phyloP scores from a whole-genome alignment of 2,329 filamentous ascomycete genomes.

The Aureobasidium musti region DNA sequence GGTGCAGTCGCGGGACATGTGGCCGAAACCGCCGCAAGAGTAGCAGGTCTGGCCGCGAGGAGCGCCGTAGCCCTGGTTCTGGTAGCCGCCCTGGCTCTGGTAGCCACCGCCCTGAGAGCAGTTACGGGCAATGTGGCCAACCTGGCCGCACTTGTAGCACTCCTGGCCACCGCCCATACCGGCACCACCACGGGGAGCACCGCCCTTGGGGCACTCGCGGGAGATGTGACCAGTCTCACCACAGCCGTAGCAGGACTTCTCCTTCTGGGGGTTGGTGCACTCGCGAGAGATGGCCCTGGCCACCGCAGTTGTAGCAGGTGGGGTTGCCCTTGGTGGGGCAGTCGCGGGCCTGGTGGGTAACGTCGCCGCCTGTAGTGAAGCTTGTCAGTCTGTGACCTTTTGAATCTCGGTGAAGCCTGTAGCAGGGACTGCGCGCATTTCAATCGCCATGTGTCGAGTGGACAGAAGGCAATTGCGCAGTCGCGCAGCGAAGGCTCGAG shows the following conservation, averaged over 20 bases:
- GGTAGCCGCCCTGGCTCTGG: conserved; percentile 46
- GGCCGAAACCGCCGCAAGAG: conserved; percentile 94
- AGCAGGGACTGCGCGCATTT: background rate
- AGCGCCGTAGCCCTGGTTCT: conserved; percentile 51
- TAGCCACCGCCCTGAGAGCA: conserved; percentile 66
- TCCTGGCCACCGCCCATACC: conserved; percentile 47
- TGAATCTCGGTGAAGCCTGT: background rate
- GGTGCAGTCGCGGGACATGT: conserved; percentile 97
- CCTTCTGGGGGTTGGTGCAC: conserved; percentile 85
- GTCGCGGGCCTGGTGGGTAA: conserved; percentile 53
- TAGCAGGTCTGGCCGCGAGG: conserved; percentile 78
- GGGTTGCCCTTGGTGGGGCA: conserved; percentile 54
- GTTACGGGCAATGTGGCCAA: conserved; percentile 94
- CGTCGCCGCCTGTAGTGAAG: conserved; percentile 49
- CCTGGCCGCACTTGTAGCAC: conserved; percentile 98
- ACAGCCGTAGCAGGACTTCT: conserved; percentile 73
- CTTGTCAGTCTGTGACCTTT: conserved; percentile 2
- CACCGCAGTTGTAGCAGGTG: conserved; percentile 45
- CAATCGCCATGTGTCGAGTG: background rate
- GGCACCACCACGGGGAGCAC: conserved; percentile 48
- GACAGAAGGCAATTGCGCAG: conserved; percentile 28
- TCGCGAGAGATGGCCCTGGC: conserved; percentile 68
- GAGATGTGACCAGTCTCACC: conserved; percentile 87
- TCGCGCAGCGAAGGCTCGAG: background rate
- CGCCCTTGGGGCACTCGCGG: conserved; percentile 67